These are phyloP conservation scores for Lodderomyces metapsilosis DNA, from an alignment of 1,139 yeast genomes.

Conservation along the genomic window DNA sequence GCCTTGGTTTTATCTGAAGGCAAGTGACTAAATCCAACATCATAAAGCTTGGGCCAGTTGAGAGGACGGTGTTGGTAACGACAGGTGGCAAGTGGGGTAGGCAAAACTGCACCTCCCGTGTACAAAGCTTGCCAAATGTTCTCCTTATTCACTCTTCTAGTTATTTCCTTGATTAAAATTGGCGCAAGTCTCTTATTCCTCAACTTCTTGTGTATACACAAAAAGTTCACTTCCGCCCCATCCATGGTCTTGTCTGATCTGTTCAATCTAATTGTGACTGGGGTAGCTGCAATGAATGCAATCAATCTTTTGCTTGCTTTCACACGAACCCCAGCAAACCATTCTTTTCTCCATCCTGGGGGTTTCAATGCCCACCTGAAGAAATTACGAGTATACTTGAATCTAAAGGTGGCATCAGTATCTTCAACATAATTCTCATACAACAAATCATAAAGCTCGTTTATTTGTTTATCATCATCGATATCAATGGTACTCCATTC, in stretches of 20 bases:
- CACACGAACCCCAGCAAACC: conserved; percentile 95
- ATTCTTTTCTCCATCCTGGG: conserved; percentile 87
- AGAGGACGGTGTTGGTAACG: conserved; percentile 93
- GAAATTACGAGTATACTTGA: conserved; percentile 81
- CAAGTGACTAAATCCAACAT: conserved; percentile 82
- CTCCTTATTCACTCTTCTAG: conserved; percentile 82
- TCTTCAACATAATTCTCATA: conserved; percentile 95
- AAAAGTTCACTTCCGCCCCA: conserved; percentile 87
- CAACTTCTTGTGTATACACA: conserved; percentile 91
- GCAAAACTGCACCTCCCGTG: conserved; percentile 89
- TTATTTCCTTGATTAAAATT: conserved; percentile 86
- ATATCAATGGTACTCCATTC: conserved; percentile 88
- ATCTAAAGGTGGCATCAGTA: conserved; percentile 86
- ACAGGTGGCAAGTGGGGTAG: conserved; percentile 88
- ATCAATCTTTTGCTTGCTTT: conserved; percentile 72
- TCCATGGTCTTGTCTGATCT: conserved; percentile 46
- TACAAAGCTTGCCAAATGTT: conserved; percentile 95
- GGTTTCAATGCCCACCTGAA: conserved; percentile 92
- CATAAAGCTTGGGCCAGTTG: conserved; percentile 86
- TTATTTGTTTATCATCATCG: conserved; percentile 52
- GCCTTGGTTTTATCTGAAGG: conserved; percentile 77
- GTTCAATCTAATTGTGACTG: conserved; percentile 67
- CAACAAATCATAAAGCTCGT: conserved; percentile 74
- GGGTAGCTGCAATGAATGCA: conserved; percentile 91
- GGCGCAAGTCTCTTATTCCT: conserved; percentile 95